Percentiles rank a stretch among this genome's conserved stretches.
phyloP scores from a whole-genome alignment of 805 yeast genomes.

The Helenozyma rhizophorensis region DNA sequence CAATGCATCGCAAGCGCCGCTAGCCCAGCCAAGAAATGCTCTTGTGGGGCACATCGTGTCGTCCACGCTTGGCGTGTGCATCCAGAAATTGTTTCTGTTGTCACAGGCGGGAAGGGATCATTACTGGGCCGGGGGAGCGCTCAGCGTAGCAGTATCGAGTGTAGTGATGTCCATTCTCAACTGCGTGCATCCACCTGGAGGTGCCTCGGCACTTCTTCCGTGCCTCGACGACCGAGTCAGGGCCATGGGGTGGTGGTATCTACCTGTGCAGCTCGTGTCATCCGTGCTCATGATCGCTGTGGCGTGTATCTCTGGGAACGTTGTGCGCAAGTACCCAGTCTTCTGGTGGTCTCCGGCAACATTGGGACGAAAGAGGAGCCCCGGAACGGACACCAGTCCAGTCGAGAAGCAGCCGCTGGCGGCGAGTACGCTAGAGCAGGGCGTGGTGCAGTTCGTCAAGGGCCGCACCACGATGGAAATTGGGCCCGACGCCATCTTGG shows the following conservation, averaged over 20 bases:
- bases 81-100: constrained; percentile 51
- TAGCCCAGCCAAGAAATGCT: constrained; percentile 63
- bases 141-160: constrained; percentile 52
- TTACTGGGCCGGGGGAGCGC: constrained; percentile 55
- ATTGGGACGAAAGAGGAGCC: no score
- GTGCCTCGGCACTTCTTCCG: constrained; percentile 64
- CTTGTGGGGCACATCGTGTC: constrained; percentile 53
- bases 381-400: no score
- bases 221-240: constrained; percentile 42
- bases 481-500: no score
- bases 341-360: constrained; percentile 55
- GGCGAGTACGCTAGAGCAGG: constrained; percentile 13
- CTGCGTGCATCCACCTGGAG: constrained; percentile 69
- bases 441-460: no score
- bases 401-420: no score
- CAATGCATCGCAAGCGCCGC: constrained; percentile 52
- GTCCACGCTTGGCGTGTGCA: constrained; percentile 49
- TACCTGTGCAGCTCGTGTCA: constrained; percentile 51
- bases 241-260: constrained; percentile 60
- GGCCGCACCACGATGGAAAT: no score
- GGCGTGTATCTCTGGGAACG: constrained; percentile 52
- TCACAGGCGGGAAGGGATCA: constrained; percentile 39
- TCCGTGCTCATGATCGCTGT: constrained; percentile 44
- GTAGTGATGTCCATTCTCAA: constrained; percentile 50
- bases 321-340: constrained; percentile 49